Conservation (phyloP, 306 rosid species). For the Rubus parviflorus region DNA sequence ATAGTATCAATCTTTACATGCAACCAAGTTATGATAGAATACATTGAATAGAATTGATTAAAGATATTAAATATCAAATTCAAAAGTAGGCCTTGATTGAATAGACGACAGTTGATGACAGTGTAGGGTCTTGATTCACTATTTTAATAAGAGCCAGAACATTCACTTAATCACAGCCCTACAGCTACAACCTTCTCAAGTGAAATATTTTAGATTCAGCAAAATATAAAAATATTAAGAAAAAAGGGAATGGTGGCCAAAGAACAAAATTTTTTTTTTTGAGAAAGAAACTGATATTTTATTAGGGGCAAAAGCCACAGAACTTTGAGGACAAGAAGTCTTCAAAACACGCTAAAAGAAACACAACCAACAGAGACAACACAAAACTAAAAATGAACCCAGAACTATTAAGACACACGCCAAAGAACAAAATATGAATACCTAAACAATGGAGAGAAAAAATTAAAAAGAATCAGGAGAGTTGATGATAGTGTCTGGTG, state of each 20-base stretch:
- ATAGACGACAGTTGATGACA: not conserved
- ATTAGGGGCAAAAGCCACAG: too few species aligned
- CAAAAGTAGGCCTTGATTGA: not conserved
- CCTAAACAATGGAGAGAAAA: not conserved
- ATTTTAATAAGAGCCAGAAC: not conserved
- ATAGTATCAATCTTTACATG: constrained; percentile 13
- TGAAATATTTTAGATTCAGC: not conserved
- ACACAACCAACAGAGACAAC: too few species aligned
- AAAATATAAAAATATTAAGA: not conserved
- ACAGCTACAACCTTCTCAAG: not conserved
- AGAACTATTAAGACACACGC: too few species aligned
- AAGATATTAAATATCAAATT: not conserved
- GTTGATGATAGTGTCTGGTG: not conserved
- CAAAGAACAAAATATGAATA: not conserved
- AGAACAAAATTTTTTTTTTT: too few species aligned
- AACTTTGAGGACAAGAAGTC: too few species aligned
- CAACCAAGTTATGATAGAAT: not conserved
- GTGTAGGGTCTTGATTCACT: not conserved
- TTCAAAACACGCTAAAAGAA: too few species aligned
- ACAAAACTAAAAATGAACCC: too few species aligned
- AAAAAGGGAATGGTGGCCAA: not conserved
- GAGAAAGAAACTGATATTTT: too few species aligned
- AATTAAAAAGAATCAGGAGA: not conserved
- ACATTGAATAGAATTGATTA: not conserved
- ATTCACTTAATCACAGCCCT: not conserved